Percentiles rank a stretch among this genome's conserved stretches.
Evolutionary conservation across 345 rosid genomes (phyloP).

Genomic region (Geranium brycei): DNA sequence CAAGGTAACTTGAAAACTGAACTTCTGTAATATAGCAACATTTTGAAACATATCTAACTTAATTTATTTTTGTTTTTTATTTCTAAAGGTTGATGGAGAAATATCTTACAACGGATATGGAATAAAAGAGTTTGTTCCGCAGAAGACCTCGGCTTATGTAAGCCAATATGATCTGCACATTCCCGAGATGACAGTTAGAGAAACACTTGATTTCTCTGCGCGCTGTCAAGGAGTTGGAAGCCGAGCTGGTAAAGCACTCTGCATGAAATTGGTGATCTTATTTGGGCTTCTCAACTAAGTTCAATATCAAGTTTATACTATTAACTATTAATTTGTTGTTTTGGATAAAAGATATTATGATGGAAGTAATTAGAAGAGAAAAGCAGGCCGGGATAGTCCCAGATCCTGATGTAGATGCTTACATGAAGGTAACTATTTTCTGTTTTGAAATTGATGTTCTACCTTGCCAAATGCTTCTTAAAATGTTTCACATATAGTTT

Average conservation of each 20-base stretch:
- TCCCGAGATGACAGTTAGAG: conserved; percentile 20
- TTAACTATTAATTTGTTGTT: not conserved
- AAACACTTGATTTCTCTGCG: conserved; percentile 18
- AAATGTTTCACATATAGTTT: not conserved
- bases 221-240: conserved; percentile 20
- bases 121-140: conserved; percentile 28
- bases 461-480: not conserved
- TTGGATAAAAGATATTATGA: conserved; percentile 20
- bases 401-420: conserved; percentile 32
- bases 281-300: not conserved
- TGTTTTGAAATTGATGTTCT: not conserved
- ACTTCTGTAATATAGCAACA: not conserved
- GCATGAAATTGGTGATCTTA: conserved; percentile 9
- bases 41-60: too few relatives aligned
- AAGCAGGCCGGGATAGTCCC: conserved; percentile 33
- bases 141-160: conserved; percentile 26
- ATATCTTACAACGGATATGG: conserved; percentile 23
- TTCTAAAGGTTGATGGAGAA: conserved; percentile 20
- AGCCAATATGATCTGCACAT: conserved; percentile 19
- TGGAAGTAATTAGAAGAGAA: conserved; percentile 34
- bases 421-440: conserved; percentile 32
- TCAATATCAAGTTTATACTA: not conserved
- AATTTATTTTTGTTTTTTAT: not conserved
- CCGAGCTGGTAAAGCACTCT: conserved; percentile 25
- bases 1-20: conserved; percentile 9